Evolutionary conservation across 2,329 filamentous ascomycete genomes (phyloP).

Genomic region (Microthyrium microscopicum): DNA sequence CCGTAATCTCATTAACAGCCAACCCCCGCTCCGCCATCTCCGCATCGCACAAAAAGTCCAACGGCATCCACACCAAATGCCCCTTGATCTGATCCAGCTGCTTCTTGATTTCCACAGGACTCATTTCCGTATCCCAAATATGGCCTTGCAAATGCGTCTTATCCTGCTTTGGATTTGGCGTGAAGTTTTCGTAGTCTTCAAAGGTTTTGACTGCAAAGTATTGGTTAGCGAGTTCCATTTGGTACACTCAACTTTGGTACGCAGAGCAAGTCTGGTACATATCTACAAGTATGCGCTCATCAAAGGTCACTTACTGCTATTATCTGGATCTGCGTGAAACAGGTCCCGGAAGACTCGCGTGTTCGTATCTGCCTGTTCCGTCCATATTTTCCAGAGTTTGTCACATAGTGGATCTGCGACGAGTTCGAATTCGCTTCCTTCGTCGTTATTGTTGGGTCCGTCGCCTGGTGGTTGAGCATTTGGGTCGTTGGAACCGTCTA

Average conservation of each 20-base stretch:
- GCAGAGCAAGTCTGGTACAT: too few species aligned
- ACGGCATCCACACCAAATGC: conserved; percentile 89
- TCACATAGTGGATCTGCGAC: conserved; percentile 43
- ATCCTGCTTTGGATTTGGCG: conserved; percentile 40
- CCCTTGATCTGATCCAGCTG: conserved; percentile 70
- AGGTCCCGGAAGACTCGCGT: conserved; percentile 61
- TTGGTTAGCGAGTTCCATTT: too few species aligned
- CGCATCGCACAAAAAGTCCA: conserved; percentile 69
- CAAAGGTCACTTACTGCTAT: conserved; percentile 42
- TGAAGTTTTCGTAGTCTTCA: conserved; percentile 72
- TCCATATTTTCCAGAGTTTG: conserved; percentile 50
- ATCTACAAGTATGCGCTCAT: too few species aligned
- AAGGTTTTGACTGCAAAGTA: conserved; percentile 57
- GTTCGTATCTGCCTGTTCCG: conserved; percentile 48
- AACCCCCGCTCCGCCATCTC: conserved; percentile 82
- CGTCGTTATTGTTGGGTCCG: conserved; percentile 56
- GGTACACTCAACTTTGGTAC: too few species aligned
- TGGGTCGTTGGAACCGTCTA: conserved; percentile 46
- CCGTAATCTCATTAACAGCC: conserved; percentile 71
- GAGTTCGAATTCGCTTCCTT: conserved; percentile 47
- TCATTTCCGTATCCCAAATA: conserved; percentile 65
- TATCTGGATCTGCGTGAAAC: conserved; percentile 79
- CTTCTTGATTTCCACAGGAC: conserved; percentile 45
- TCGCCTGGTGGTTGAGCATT: conserved; percentile 64
- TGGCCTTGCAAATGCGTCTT: conserved; percentile 59